A percentile compares a stretch with the other conserved stretches of the same genome.
These are phyloP conservation scores for Picochlorum sp. DNA, from an alignment of 139 green algal genomes.

Conservation along the genomic window DNA sequence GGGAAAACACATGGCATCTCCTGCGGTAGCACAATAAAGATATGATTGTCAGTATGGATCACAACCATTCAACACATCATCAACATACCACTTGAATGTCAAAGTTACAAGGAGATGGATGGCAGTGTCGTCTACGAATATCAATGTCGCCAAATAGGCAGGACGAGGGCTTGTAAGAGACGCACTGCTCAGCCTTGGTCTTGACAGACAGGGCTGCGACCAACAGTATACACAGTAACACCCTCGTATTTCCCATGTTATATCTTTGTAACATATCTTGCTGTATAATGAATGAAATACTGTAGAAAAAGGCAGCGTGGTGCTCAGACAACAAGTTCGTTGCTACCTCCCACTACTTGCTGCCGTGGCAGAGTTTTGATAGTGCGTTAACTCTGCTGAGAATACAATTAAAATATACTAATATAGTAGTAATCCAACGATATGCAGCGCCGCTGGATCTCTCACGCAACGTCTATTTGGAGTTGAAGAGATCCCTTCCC, in stretches of 20 bases:
- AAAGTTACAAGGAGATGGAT: slow-evolving; percentile 4
- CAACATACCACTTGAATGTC: slow-evolving; percentile 1
- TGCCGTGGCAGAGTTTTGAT: no score
- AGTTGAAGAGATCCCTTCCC: no score
- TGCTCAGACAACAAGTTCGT: no score
- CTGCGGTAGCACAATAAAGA: not conserved
- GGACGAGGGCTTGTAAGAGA: not conserved
- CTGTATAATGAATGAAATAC: not conserved
- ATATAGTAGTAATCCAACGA: no score
- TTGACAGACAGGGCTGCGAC: not conserved
- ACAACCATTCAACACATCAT: no score
- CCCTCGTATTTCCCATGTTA: not conserved
- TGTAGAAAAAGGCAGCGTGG: no score
- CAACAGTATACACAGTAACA: not conserved
- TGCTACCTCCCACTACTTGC: no score
- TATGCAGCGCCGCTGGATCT: no score
- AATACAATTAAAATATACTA: no score
- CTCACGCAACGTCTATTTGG: no score
- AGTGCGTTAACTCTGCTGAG: no score
- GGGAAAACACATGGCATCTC: slow-evolving; percentile 5
- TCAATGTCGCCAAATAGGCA: slow-evolving; percentile 5
- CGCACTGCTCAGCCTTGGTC: slow-evolving; percentile 7
- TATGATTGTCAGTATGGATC: not conserved
- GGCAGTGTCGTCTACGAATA: slow-evolving; percentile 2
- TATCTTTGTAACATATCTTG: not conserved